Percentiles rank a stretch among this genome's conserved stretches.
Conservation (phyloP, 139 green algal species). For the Closterium sp. region DNA sequence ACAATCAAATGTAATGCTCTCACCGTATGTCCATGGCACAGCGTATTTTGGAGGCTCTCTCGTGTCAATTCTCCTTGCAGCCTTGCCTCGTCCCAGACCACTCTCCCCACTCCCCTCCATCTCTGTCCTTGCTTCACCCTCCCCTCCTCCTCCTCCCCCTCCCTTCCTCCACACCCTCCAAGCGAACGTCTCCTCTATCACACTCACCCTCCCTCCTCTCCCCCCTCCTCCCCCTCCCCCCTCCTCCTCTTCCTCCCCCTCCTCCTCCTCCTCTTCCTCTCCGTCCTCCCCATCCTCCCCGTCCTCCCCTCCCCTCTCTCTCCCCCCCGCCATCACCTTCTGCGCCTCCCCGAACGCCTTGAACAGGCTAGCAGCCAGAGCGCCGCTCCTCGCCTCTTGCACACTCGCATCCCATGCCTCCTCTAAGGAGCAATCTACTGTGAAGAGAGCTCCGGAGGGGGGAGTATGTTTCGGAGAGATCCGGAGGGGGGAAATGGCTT, state of each 20-base stretch:
- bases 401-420: neutral
- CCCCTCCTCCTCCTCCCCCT: neutral
- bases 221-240: neutral
- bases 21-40: neutral
- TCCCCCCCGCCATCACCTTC: neutral
- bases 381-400: neutral
- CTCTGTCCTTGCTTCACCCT: neutral
- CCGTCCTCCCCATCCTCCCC: neutral
- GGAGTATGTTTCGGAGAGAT: no score
- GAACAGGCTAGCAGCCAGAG: neutral
- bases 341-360: neutral
- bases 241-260: neutral
- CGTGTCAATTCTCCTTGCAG: neutral
- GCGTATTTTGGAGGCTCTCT: neutral
- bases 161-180: neutral
- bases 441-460: neutral
- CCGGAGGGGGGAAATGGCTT: no score
- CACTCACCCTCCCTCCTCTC: neutral
- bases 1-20: no score
- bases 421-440: neutral
- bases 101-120: neutral
- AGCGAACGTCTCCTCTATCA: neutral
- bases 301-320: neutral
- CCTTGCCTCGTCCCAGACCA: neutral
- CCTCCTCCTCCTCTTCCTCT: neutral